Evolutionary conservation across 2,329 filamentous ascomycete species (phyloP), one percentile per base, ranked within the genome.

Genomic region (Apiospora hydei): DNA sequence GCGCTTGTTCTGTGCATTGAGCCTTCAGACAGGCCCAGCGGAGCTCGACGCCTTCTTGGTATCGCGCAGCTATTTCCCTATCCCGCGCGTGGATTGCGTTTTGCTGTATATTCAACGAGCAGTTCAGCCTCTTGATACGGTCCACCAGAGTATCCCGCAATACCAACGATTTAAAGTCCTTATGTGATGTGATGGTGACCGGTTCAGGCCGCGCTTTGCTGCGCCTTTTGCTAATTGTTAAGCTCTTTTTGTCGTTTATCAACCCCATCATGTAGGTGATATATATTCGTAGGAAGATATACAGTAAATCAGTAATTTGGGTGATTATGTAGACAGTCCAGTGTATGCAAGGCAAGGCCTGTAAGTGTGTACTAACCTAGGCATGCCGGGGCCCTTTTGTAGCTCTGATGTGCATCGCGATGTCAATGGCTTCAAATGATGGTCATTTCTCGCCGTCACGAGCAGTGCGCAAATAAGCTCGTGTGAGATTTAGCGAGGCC

Each of bases 391-490:
- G 21, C 34, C 18, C 57, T 64, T 64, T 41, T 41, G 57, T 64
- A 64, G 41, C 34, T 10, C 4, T 4, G 18, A n/a, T 24, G 13
- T 41, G 21, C 21, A 64, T 64, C 34, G 21, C 30, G 30, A 41
- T 64, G 21, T n/a, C 57, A 41, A 64, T 64, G 57, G 18, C 34
- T n/a, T n/a, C 18, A 7, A 3, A 38, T 34, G 3, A 41, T 64
- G 34, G 57, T 64, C 57, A 64, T 64, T 41, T 64, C 57, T 41
- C 21, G 57, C 21, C 18, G 57, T 64, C 57, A 64, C 57, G 57
- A 64, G 57, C 57, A 41, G 21, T 41, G 14, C 57, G 34, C 34
- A 41, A 64, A 64, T 64, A 41, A 64, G 53, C 2, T 30, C 16
- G 26, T 18, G 14, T 61, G 30, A 21, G 30, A 64, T 64, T 64